Percentiles rank a stretch among this genome's conserved stretches.
Evolutionary conservation across 768 basidiomycete genomes (phyloP).

Genomic region (Tephrocybe rancida): DNA sequence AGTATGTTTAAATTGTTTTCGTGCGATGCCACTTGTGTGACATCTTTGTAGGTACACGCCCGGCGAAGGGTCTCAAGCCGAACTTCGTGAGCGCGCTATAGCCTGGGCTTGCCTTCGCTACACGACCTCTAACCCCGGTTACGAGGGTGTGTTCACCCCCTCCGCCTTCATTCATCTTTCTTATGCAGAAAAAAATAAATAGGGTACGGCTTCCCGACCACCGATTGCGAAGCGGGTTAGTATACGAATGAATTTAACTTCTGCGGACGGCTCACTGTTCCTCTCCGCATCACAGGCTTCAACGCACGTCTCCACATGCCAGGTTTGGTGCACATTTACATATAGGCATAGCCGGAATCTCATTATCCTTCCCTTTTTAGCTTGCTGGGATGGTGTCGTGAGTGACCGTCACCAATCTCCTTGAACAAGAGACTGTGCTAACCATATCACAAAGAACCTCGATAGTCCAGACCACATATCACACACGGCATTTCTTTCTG

Average conservation of each 20-base stretch:
- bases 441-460: slow-evolving; percentile 29
- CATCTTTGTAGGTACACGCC: slow-evolving; percentile 25
- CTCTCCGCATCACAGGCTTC: slow-evolving; percentile 23
- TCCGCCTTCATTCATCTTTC: background rate
- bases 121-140: slow-evolving; percentile 25
- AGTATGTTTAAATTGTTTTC: slow-evolving; percentile 20
- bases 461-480: slow-evolving; percentile 39
- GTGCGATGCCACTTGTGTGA: background rate
- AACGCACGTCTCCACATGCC: slow-evolving; percentile 42
- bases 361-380: slow-evolving; percentile 10
- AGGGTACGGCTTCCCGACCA: slow-evolving; percentile 43
- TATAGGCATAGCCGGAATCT: background rate
- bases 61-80: slow-evolving; percentile 38
- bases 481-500: slow-evolving; percentile 35
- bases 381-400: slow-evolving; percentile 44
- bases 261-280: background rate
- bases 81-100: slow-evolving; percentile 41
- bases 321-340: slow-evolving; percentile 8
- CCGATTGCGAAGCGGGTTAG: slow-evolving; percentile 38
- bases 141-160: slow-evolving; percentile 21
- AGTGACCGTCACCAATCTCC: slow-evolving; percentile 8
- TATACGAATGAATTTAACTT: background rate
- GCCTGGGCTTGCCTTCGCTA: slow-evolving; percentile 43
- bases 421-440: background rate
- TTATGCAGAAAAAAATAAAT: background rate